Base-by-base conservation (phyloP, 169 alveolate genomes). In the Perkinsus marinus region DNA sequence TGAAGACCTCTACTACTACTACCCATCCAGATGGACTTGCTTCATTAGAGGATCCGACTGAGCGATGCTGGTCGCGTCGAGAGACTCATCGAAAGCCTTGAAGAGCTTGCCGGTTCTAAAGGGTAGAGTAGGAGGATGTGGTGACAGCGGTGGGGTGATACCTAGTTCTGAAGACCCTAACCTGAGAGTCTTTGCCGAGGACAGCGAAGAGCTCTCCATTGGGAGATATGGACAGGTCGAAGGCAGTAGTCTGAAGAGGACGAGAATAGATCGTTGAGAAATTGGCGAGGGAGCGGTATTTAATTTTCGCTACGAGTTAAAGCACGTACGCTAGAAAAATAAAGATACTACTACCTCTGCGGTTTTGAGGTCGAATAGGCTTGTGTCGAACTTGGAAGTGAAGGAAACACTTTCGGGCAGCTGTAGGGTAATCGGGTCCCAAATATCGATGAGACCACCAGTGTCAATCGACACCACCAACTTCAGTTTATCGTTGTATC, bases 21-120 rank as follows among this genome's bases (percentile, higher is more conserved):
- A 57, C 79, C 79, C 79, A 90, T 98, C 99, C 43, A 98, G 91
- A 68, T 97, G 98, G 43, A 95, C 93, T 39, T 92, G 91, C 6
- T 93, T 92, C 41, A 93, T 93, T 39, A 93, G 94, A 0, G 97
- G 97, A 90, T 97, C 98, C 19, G 94, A 95, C 95, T 97, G 98
- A 37, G 96, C 97, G 39, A 94, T 94, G 92, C 96, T 94, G 93
- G 96, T 96, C 96, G 94, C 94, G 95, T 95, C 93, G 37, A 94
- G 95, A 68, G 96, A 95, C 92, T 98, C 99, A 69, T 96, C 98
- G 91, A 89, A 26, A 7, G 39, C 91, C 39, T 39, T n/a, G 38
- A 89, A 39, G 68, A 39, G 39, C 57, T 89, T 89, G 5, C 91
- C 91, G 38, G 91, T 39, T n/a, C 91, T 89, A 57, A 16, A 16